These are phyloP conservation scores for Aureobasidium sp. DNA, from an alignment of 2,329 filamentous ascomycete species.

Conservation along the genomic window DNA sequence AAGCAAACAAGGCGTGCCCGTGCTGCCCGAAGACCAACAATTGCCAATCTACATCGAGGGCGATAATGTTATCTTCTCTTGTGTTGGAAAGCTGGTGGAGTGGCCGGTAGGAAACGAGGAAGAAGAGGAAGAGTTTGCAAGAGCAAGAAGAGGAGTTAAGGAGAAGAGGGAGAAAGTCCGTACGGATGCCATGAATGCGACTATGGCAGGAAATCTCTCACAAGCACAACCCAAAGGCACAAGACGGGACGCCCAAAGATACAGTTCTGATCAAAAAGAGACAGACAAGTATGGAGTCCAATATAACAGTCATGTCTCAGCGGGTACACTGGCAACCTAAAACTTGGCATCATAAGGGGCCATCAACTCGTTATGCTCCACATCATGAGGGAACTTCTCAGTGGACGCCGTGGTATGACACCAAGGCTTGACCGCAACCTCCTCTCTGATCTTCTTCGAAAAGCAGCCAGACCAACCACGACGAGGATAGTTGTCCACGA, in stretches of 20 bases:
- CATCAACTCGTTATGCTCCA: conserved; percentile 24
- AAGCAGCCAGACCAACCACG: conserved; percentile 24
- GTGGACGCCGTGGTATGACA: conserved; percentile 18
- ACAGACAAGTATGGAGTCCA: neutral
- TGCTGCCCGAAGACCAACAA: neutral
- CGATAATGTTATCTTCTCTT: neutral
- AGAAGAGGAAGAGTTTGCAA: neutral
- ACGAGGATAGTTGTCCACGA: conserved; percentile 21
- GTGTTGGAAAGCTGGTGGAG: neutral
- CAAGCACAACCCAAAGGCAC: no score
- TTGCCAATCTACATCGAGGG: neutral
- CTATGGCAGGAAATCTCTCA: neutral
- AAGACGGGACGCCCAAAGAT: no score
- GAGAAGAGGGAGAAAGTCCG: neutral
- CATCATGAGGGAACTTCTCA: conserved; percentile 21
- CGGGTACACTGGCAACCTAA: neutral
- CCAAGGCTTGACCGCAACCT: conserved; percentile 24
- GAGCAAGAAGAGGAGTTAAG: neutral
- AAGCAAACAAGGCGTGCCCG: neutral
- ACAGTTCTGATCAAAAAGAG: neutral
- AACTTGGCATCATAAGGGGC: conserved; percentile 18
- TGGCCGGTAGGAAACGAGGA: neutral
- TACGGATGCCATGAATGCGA: neutral
- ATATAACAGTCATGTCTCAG: neutral
- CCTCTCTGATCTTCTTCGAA: conserved; percentile 20